Base-by-base conservation (phyloP, 192 early-diverging fungal genomes). In the Mortierella hygrophila region DNA sequence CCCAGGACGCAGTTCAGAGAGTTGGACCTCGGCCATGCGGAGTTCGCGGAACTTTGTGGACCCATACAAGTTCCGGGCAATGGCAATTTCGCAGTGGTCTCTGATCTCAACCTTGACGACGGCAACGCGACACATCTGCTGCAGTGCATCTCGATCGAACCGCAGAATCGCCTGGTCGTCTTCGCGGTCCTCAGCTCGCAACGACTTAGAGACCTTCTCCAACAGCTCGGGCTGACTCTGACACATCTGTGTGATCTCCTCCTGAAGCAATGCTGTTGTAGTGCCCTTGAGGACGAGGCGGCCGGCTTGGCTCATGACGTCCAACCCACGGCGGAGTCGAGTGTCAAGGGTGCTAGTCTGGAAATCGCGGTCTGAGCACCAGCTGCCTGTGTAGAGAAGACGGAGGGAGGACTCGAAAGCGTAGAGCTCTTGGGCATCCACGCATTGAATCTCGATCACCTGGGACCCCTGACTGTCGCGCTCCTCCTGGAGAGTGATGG, bases 341-440 rank as follows among this genome's bases (percentile, higher is more conserved):
- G 84, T 71, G 18, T 86, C 77, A 4, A 86, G 79, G 5, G 79
- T 81, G 52, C 74, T 81, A 20, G 84, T 86, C 29, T 81, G 84
- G 68, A 86, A 86, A 68, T 86, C 84, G 29, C 84, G 84, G 41
- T 86, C 84, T 41, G 84, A 86, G 54, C 79, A 86, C 84, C 84
- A 86, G 26, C 47, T 78, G 44, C 84, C 84, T 4, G 84, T 86
- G 72, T 86, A 86, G 41, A 86, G 79, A 5, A 86, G 49, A 21
- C 84, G 78, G 23, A 86, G 76, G 0, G 79, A 81, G 13, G 84
- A 80, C 46, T 86, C 84, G 52, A 86, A 78, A 35, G 84, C 84
- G 52, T 86, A 81, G n/a, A 86, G 79, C 21, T 86, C 84, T 49
- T 80, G 79, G 32, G 84, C 70, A 63, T 86, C 84, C 55, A 86